Percentiles rank a stretch among this genome's conserved stretches.
phyloP scores from a whole-genome alignment of 2,329 filamentous ascomycete species.

The Epichloe gansuensis region DNA sequence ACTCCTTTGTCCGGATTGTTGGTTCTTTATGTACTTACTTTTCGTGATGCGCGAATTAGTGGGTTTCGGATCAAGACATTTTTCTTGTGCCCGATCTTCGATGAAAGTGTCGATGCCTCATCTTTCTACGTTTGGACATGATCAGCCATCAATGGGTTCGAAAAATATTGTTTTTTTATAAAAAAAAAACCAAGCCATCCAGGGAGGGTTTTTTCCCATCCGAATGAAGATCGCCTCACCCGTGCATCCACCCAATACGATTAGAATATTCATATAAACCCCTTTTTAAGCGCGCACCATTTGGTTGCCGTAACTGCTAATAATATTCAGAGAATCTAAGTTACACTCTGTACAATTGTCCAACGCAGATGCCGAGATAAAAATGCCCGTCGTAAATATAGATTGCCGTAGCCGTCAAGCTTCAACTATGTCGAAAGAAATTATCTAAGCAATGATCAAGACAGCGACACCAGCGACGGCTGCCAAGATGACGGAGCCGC shows the following conservation, averaged over 20 bases:
- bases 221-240: too few relatives aligned
- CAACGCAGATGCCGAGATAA: constrained; percentile 8
- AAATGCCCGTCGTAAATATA: constrained; percentile 20
- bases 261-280: constrained; percentile 36
- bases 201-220: too few relatives aligned
- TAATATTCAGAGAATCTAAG: too few relatives aligned
- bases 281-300: background rate
- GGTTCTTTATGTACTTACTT: too few relatives aligned
- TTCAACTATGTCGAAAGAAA: constrained; percentile 24
- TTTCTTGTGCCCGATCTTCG: too few relatives aligned
- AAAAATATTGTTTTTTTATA: constrained; percentile 4
- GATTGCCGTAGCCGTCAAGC: constrained; percentile 28
- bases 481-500: constrained; percentile 42
- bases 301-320: constrained; percentile 14
- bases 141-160: background rate
- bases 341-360: too few relatives aligned
- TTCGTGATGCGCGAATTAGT: too few relatives aligned
- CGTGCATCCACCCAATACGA: constrained; percentile 19
- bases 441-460: constrained; percentile 41
- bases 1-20: too few relatives aligned
- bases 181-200: constrained; percentile 3
- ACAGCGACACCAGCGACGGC: constrained; percentile 42
- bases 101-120: too few relatives aligned
- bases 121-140: accelerated
- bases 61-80: background rate